Evolutionary conservation across 1,284 basidiomycete species (phyloP).

Genomic region (Ustilago tritici): DNA sequence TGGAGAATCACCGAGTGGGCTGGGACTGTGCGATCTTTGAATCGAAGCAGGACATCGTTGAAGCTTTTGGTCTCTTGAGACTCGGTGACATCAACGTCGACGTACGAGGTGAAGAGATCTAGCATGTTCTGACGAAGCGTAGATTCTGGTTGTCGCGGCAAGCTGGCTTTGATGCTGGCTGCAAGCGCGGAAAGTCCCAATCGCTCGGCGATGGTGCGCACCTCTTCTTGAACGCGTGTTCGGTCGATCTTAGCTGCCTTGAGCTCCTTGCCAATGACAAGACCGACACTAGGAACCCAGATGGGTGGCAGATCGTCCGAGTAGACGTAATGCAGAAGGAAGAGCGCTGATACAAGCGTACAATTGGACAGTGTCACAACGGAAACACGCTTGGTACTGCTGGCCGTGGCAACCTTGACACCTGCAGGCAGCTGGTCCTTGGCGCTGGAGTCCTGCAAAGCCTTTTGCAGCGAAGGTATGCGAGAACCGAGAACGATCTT

Average conservation of each 20-base stretch:
- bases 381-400: conserved; percentile 19
- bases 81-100: conserved; percentile 21
- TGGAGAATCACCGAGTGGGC: conserved; percentile 83
- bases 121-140: conserved; percentile 74
- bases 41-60: conserved; percentile 81
- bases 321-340: conserved; percentile 88
- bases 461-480: conserved; percentile 72
- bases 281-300: conserved; percentile 83
- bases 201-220: conserved; percentile 74
- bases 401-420: conserved; percentile 26
- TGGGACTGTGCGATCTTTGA: conserved; percentile 79
- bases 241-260: conserved; percentile 77
- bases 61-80: conserved; percentile 26
- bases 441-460: conserved; percentile 24
- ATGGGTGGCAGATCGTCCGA: conserved; percentile 83
- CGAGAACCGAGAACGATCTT: conserved; percentile 77
- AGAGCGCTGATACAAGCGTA: conserved; percentile 78
- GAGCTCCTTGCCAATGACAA: conserved; percentile 72
- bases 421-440: conserved; percentile 28
- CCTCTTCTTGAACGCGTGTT: conserved; percentile 73
- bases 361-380: conserved; percentile 70
- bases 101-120: conserved; percentile 71
- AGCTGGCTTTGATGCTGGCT: conserved; percentile 70
- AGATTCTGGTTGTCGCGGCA: conserved; percentile 70
- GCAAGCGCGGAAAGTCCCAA: conserved; percentile 72